Evolutionary conservation across 768 basidiomycete species (phyloP).

Genomic region (Trametes cingulata): DNA sequence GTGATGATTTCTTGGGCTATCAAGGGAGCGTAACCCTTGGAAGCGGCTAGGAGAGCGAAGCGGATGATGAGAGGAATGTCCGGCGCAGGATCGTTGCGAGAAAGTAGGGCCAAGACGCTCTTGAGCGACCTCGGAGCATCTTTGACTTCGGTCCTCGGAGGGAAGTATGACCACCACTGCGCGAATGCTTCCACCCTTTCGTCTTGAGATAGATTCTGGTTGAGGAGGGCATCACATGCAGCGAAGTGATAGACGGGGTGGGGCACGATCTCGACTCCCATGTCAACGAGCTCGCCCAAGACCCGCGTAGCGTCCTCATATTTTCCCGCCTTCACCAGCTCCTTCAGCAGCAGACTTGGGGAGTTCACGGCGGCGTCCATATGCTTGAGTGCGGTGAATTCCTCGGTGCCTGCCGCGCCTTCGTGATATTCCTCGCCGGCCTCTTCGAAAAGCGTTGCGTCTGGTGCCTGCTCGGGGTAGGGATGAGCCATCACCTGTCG

Average conservation of each 20-base stretch:
- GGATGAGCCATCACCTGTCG: conserved; percentile 37
- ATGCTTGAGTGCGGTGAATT: not conserved
- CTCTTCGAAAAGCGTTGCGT: conserved; percentile 40
- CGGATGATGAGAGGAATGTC: conserved; percentile 41
- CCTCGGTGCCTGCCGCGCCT: conserved; percentile 5
- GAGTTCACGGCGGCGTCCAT: not conserved
- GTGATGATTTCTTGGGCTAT: conserved; percentile 31
- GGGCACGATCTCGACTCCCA: conserved; percentile 39
- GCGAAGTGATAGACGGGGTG: conserved; percentile 37
- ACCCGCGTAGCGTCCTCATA: conserved; percentile 39
- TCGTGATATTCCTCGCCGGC: conserved; percentile 36
- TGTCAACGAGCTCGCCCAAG: conserved; percentile 40
- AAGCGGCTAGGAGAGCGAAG: conserved; percentile 46
- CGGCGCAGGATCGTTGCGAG: conserved; percentile 32
- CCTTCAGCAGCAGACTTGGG: conserved; percentile 26
- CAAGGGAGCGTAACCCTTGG: conserved; percentile 44
- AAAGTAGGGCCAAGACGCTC: conserved; percentile 35
- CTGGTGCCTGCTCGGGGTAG: conserved; percentile 35
- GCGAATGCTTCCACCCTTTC: conserved; percentile 30
- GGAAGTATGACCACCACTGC: conserved; percentile 48
- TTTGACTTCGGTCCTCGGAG: conserved; percentile 14
- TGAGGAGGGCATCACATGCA: conserved; percentile 36
- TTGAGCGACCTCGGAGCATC: conserved; percentile 23
- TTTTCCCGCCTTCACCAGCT: conserved; percentile 33
- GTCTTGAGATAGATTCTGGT: conserved; percentile 6